Evolutionary conservation across 192 early-diverging fungal genomes (phyloP).

Genomic region (Podila epicladia): DNA sequence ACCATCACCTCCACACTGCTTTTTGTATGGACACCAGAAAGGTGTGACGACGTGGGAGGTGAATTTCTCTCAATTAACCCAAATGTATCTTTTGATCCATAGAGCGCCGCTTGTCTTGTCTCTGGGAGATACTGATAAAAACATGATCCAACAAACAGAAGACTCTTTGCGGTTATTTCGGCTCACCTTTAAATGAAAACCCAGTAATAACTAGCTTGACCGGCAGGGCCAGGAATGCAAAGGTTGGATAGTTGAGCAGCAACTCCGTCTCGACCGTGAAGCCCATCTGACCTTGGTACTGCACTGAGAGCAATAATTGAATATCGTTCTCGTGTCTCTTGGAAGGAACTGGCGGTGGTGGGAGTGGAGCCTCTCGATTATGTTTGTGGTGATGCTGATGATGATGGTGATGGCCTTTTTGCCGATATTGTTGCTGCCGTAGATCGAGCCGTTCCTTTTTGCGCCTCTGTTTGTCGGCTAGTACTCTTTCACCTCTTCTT

Average conservation of each 20-base stretch:
- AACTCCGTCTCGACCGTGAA: constrained; percentile 75
- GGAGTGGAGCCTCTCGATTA: neutral
- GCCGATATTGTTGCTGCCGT: neutral
- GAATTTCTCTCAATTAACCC: neutral
- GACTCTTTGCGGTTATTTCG: neutral
- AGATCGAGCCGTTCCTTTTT: neutral
- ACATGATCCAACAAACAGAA: too few relatives aligned
- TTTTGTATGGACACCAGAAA: neutral
- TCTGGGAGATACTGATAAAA: too few relatives aligned
- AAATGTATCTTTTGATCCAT: too few relatives aligned
- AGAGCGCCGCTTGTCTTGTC: too few relatives aligned
- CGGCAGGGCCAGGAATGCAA: constrained; percentile 78
- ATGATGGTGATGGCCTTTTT: neutral
- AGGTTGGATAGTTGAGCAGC: constrained; percentile 79
- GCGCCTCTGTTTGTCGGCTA: neutral
- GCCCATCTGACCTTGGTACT: constrained; percentile 81
- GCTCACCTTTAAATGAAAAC: constrained; percentile 71
- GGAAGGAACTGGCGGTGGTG: neutral
- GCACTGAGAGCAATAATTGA: constrained; percentile 68
- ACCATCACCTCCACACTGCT: too few relatives aligned
- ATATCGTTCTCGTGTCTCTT: constrained; percentile 68
- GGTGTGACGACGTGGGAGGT: neutral
- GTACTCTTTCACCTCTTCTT: neutral
- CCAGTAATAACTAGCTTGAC: constrained; percentile 74
- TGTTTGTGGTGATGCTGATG: neutral